Evolutionary conservation across 1,284 basidiomycete genomes (phyloP), one percentile per base, ranked within the genome.

Genomic region (Ceratobasidium theobromae): DNA sequence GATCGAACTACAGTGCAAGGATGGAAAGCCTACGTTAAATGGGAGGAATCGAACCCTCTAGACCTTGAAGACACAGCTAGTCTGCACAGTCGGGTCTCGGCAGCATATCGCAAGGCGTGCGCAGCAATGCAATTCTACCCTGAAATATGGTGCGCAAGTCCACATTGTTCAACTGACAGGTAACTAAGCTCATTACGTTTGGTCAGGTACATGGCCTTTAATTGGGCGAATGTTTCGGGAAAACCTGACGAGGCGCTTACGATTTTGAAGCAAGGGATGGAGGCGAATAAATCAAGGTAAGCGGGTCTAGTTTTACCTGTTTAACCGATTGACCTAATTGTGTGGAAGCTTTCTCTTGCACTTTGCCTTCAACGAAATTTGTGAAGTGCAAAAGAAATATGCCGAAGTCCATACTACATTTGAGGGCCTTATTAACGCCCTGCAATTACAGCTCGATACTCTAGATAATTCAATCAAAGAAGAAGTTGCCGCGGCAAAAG

Each of bases 11-110:
- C 91, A 33, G 85, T 94, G 3, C 86, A 86, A 21, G 85, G 86
- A 14, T 99, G 97, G 97, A 92, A 93, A 72, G 81, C 84, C 1
- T 98, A 98, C 75, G 78, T 99, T 55, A 92, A 93, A 72, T 99
- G 93, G 92, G 97, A 99, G 77, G 93, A 97, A 75, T 83, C 84
- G 70, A 98, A 99, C 73, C 97, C 95, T 0, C 80, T 97, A 43
- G 91, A 94, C 74, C 85, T 97, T 62, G 93, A 96, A 69, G 95
- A 98, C 70, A 81, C 83, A 57, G 75, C 79, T 1, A 81, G 82
- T 4, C 76, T 96, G 35, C 81, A 88, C 53, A 81, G 81, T 18
- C 85, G 96, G 32, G 82, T 98, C 5, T 85, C 88, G 70, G 86
- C 87, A 52, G 92, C 94, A 1, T 94, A 97, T 76, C 83, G 88